These are phyloP conservation scores for Rhizopogon salebrosus DNA, from an alignment of 768 basidiomycete genomes.

Conservation along the genomic window DNA sequence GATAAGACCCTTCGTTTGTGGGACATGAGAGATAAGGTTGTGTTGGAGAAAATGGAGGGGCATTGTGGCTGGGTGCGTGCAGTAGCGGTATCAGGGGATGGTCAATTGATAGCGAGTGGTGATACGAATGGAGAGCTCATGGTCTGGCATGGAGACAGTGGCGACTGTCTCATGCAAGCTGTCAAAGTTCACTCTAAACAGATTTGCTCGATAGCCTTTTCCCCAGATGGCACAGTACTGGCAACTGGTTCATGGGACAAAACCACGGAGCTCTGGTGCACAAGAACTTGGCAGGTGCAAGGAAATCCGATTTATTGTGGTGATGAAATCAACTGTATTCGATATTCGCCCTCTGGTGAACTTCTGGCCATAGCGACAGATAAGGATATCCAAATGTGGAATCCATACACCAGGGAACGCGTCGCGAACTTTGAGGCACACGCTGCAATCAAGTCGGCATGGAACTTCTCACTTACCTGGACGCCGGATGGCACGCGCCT, in stretches of 20 bases:
- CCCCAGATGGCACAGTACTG: background rate
- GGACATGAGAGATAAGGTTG: background rate
- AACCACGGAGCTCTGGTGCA: background rate
- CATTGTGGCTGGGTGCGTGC: background rate
- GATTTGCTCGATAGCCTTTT: background rate
- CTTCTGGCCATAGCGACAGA: background rate
- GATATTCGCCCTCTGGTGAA: background rate
- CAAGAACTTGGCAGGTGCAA: background rate
- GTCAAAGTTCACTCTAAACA: background rate
- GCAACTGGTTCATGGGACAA: background rate
- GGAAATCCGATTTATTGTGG: background rate
- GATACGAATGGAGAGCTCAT: background rate
- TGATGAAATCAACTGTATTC: background rate
- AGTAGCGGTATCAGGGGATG: background rate
- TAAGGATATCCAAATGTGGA: background rate
- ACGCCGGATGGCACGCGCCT: background rate
- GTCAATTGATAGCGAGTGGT: background rate
- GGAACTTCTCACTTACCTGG: background rate
- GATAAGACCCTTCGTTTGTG: background rate
- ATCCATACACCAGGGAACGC: background rate
- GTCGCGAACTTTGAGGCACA: background rate
- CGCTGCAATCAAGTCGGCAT: background rate
- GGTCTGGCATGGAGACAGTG: background rate
- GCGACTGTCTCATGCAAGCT: background rate
- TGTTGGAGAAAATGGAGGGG: background rate